Conservation (phyloP, 768 basidiomycete species). For the Collybia mongolica region DNA sequence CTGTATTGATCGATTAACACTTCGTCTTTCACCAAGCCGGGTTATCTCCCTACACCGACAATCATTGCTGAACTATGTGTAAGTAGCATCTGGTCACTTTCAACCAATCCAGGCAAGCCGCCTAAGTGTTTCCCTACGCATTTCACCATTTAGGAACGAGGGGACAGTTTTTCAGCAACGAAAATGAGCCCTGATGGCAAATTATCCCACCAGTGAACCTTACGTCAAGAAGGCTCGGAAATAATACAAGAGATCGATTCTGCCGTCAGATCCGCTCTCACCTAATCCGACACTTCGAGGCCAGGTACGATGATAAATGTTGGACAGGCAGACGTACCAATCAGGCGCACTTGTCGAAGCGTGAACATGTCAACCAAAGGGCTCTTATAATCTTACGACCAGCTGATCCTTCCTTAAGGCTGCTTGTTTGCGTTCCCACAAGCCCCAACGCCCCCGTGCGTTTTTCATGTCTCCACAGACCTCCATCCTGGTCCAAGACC, state of each 20-base stretch:
- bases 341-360: constrained; percentile 1
- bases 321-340: constrained; percentile 20
- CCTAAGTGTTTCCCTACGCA: too few species aligned
- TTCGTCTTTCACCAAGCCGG: not conserved
- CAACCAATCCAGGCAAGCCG: too few species aligned
- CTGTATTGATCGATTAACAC: not conserved
- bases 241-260: constrained; percentile 24
- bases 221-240: constrained; percentile 21
- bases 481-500: constrained; percentile 21
- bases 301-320: constrained; percentile 28
- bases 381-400: constrained; percentile 29
- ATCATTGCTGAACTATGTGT: not conserved
- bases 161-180: not conserved
- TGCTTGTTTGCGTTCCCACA: constrained; percentile 10
- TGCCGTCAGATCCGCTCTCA: constrained; percentile 19
- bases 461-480: constrained; percentile 16
- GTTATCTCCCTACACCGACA: not conserved
- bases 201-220: constrained; percentile 9
- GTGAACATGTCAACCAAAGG: constrained; percentile 18
- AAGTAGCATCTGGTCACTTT: not conserved
- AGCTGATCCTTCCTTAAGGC: constrained; percentile 10
- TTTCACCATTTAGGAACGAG: too few species aligned
- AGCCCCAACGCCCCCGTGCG: not conserved
- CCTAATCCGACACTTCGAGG: constrained; percentile 17
- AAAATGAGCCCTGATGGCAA: not conserved